A percentile compares a stretch with the other conserved stretches of the same genome.
phyloP scores from a whole-genome alignment of 495 filamentous ascomycete genomes.

The Bombardia bombarda region DNA sequence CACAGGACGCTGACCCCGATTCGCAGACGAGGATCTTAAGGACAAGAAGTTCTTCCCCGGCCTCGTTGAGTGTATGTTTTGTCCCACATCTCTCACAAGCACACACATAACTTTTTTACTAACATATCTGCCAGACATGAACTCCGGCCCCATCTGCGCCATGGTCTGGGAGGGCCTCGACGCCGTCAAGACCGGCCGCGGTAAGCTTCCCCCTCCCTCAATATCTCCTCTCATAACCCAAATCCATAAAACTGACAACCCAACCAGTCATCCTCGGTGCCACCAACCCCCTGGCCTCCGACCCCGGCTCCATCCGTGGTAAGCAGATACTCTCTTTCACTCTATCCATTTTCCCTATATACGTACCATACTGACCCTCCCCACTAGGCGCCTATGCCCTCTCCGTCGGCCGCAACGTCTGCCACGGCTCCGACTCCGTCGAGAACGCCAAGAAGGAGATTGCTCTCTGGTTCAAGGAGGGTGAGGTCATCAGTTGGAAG shows the following conservation, averaged over 20 bases:
- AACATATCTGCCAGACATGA: conserved; percentile 65
- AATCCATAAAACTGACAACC: conserved; percentile 14
- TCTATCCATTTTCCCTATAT: too few species aligned
- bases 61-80: conserved; percentile 73
- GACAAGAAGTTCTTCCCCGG: conserved; percentile 95
- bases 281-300: conserved; percentile 92
- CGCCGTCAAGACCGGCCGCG: conserved; percentile 94
- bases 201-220: conserved; percentile 44
- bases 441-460: conserved; percentile 99
- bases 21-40: conserved; percentile 70
- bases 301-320: conserved; percentile 95
- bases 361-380: conserved; percentile 3
- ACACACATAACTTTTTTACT: conserved; percentile 14
- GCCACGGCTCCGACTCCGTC: conserved; percentile 97
- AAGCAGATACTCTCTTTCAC: too few species aligned
- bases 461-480: conserved; percentile 86
- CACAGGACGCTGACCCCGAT: conserved; percentile 21
- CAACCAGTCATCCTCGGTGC: conserved; percentile 76
- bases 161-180: conserved; percentile 99
- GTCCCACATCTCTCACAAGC: conserved; percentile 3
- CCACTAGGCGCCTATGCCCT: conserved; percentile 31
- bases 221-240: too few species aligned
- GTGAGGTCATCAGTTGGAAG: conserved; percentile 76
- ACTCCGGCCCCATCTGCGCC: conserved; percentile 89
- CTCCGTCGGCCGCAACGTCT: conserved; percentile 96